Percentiles rank a stretch among this genome's conserved stretches.
Evolutionary conservation across 768 basidiomycete genomes (phyloP).

Genomic region (Boletellus ananiceps): DNA sequence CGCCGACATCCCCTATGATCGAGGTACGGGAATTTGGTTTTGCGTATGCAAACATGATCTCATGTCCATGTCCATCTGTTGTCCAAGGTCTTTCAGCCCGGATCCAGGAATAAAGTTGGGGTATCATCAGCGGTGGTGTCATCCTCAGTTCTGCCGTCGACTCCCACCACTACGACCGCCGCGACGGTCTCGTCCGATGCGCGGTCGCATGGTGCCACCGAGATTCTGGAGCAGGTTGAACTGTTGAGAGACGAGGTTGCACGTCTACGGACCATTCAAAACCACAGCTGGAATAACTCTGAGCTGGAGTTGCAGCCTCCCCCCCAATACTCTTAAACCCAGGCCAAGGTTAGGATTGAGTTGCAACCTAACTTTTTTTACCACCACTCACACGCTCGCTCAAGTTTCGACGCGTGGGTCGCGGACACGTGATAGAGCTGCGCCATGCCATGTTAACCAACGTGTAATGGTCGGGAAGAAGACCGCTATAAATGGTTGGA

Average conservation of each 20-base stretch:
- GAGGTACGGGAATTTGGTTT: not conserved
- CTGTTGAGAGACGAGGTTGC: conserved; percentile 7
- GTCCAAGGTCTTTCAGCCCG: not conserved
- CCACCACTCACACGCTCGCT: no score
- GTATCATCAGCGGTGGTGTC: not conserved
- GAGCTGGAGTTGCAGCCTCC: not conserved
- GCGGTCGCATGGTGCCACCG: not conserved
- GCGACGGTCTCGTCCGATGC: not conserved
- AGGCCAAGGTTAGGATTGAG: not conserved
- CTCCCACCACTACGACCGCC: not conserved
- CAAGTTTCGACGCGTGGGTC: no score
- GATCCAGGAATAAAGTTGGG: not conserved
- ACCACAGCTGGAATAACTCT: not conserved
- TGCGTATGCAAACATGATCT: no score
- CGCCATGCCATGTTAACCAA: no score
- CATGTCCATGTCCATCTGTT: no score
- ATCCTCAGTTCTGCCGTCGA: not conserved
- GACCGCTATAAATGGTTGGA: no score
- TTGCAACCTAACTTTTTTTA: not conserved
- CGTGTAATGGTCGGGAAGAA: no score
- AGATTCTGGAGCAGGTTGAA: conserved; percentile 6
- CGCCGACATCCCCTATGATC: not conserved
- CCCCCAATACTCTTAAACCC: not conserved
- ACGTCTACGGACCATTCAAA: conserved; percentile 1
- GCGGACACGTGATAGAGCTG: no score